A percentile compares a stretch with the other conserved stretches of the same genome.
phyloP scores from a whole-genome alignment of 2,329 filamentous ascomycete species.

The Monosporascus sp. region DNA sequence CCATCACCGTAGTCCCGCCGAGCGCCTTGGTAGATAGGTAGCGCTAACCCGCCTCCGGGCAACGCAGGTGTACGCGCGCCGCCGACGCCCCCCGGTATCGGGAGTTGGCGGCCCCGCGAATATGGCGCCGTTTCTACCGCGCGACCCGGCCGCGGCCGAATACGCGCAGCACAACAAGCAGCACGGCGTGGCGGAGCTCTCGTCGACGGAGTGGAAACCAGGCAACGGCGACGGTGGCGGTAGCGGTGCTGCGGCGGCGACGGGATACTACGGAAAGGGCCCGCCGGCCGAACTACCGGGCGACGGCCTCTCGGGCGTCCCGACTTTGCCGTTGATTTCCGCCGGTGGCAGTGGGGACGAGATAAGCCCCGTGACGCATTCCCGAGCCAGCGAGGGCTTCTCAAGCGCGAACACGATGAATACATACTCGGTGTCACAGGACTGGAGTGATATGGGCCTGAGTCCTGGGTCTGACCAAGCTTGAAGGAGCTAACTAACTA shows the following conservation, averaged over 20 bases:
- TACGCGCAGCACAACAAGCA: constrained; percentile 20
- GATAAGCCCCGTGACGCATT: too few relatives aligned
- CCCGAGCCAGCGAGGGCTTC: too few relatives aligned
- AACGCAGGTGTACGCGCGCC: background rate
- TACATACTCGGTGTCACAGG: too few relatives aligned
- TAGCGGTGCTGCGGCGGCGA: background rate
- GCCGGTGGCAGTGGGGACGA: too few relatives aligned
- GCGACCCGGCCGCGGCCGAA: constrained; percentile 2
- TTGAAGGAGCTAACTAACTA: too few relatives aligned
- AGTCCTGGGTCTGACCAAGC: too few relatives aligned
- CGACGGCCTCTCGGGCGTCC: too few relatives aligned
- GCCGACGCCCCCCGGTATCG: background rate
- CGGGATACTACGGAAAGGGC: too few relatives aligned
- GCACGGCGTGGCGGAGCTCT: constrained; percentile 15
- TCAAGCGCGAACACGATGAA: too few relatives aligned
- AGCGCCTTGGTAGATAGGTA: background rate
- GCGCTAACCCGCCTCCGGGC: background rate
- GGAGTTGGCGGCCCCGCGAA: background rate
- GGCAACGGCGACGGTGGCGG: constrained; percentile 2
- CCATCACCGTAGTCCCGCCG: background rate
- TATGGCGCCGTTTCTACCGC: background rate
- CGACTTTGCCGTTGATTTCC: too few relatives aligned
- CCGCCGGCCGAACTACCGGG: too few relatives aligned
- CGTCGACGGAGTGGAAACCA: constrained; percentile 7
- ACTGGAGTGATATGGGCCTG: too few relatives aligned